phyloP scores from a whole-genome alignment of 208 protist species.

The Entamoeba invadens region DNA sequence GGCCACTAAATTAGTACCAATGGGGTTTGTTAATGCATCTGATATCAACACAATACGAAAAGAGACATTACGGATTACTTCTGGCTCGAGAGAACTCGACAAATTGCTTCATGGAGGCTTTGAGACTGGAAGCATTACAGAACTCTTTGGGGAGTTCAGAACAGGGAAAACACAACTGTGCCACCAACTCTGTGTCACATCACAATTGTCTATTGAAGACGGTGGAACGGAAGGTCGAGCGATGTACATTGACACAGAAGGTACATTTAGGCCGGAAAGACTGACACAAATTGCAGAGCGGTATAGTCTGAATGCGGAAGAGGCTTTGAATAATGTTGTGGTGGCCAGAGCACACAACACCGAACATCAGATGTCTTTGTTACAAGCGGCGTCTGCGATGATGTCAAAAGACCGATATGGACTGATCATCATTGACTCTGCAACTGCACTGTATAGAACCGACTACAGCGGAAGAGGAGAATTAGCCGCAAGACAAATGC shows the following conservation, averaged over 20 bases:
- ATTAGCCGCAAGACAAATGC: conserved; percentile 71
- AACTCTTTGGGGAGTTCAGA: conserved; percentile 62
- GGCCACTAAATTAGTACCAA: conserved; percentile 53
- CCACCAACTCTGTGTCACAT: conserved; percentile 54
- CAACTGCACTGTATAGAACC: conserved; percentile 83
- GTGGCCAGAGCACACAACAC: conserved; percentile 76
- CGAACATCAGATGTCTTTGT: conserved; percentile 62
- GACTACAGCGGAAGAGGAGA: conserved; percentile 87
- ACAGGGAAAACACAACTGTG: conserved; percentile 90
- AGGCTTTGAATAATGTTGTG: conserved; percentile 82
- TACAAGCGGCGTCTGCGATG: conserved; percentile 39
- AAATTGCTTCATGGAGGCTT: conserved; percentile 76
- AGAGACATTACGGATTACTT: conserved; percentile 66
- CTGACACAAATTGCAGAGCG: conserved; percentile 74
- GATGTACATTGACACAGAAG: conserved; percentile 14
- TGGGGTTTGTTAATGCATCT: not conserved
- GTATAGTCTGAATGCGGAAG: conserved; percentile 65
- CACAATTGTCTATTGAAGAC: conserved; percentile 39
- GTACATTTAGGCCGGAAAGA: conserved; percentile 84
- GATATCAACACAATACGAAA: conserved; percentile 29
- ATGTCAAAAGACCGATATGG: conserved; percentile 43
- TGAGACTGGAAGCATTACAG: conserved; percentile 68
- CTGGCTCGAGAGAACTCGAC: conserved; percentile 70
- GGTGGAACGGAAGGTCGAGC: conserved; percentile 79
- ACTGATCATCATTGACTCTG: conserved; percentile 81